Base-by-base conservation (phyloP, 1,284 basidiomycete genomes). In the Microbotryum violaceum region DNA sequence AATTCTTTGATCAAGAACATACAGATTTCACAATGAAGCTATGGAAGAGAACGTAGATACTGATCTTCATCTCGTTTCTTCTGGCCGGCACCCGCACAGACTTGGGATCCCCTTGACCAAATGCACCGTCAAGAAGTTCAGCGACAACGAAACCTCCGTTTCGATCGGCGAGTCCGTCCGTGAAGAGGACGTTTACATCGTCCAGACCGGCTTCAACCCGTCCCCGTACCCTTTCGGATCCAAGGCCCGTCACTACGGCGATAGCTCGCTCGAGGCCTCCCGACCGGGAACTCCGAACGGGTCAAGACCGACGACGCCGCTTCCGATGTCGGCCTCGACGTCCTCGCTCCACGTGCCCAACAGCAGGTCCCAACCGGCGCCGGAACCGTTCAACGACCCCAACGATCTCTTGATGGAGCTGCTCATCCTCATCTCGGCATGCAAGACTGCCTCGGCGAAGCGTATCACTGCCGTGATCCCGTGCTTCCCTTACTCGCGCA, bases 401-500 rank as follows among this genome's bases (percentile, higher is more conserved):
- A 71, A 69, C 54, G 71, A 72, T 63, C 77, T 79, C 76, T 80
- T 91, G 67, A 91, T 91, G 89, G 89, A 80, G 66, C 70, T 79
- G 57, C 72, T 80, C 37, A 79, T 80, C 70, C 73, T 80, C 72
- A 77, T 80, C 62, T 79, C 71, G 59, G 96, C 94, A 4, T 97
- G 94, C 83, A 97, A 94, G 78, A 97, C 92, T 0, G 91, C 94
- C 2, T 93, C 91, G 2, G 94, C 94, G 1, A 85, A 92, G 64
- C 83, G 96, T 57, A 96, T 97, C 78, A 98, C 96, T 9, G 96
- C 94, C 25, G 92, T 98, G 73, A 94, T 98, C 67, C 96, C 94
- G 14, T 96, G 91, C 76, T 98, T 89, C 78, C 96, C 94, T 1
- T 98, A 98, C 74, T 88, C 93, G 8, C 81, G 94, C 57, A 74